Conservation (phyloP, 2,329 filamentous ascomycete species). For the Fusarium drepaniforme region DNA sequence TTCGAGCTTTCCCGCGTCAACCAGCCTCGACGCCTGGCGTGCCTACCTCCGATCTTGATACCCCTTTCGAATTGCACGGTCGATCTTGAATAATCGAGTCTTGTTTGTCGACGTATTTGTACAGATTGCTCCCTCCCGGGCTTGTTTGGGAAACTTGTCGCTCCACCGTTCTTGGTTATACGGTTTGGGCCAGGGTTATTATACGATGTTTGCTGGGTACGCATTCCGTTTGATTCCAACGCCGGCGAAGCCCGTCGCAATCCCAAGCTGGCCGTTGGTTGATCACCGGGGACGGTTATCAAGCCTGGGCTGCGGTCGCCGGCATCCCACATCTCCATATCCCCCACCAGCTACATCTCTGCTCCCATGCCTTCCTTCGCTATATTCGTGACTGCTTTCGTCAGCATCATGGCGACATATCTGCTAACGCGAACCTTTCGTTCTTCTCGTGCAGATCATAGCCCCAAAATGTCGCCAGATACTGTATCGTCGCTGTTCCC, state of each 20-base stretch:
- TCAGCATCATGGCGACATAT: conserved; percentile 34
- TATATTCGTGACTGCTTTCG: conserved; percentile 26
- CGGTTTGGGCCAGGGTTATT: conserved; percentile 30
- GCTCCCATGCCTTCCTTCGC: conserved; percentile 22
- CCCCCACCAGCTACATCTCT: conserved; percentile 14
- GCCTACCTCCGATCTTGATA: conserved; percentile 18
- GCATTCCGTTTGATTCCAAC: conserved; percentile 41
- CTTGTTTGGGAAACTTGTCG: conserved; percentile 19
- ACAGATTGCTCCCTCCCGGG: conserved; percentile 12
- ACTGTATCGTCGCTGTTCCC: conserved; percentile 85
- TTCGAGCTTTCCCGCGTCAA: conserved; percentile 22
- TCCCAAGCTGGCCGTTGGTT: conserved; percentile 19
- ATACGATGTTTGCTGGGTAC: conserved; percentile 59
- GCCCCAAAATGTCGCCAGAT: conserved; percentile 75
- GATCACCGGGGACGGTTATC: conserved; percentile 4
- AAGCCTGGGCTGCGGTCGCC: conserved; percentile 12
- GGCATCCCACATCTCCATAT: not conserved
- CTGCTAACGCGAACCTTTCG: conserved; percentile 45
- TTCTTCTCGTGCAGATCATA: conserved; percentile 53
- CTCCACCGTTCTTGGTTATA: conserved; percentile 40
- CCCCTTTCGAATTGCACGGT: conserved; percentile 23
- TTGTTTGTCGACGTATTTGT: conserved; percentile 24
- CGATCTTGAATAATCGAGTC: conserved; percentile 15
- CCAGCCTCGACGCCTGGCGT: not conserved
- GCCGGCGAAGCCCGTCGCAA: conserved; percentile 1